Evolutionary conservation across 2,329 filamentous ascomycete genomes (phyloP).

Genomic region (Fusarium papillatum): DNA sequence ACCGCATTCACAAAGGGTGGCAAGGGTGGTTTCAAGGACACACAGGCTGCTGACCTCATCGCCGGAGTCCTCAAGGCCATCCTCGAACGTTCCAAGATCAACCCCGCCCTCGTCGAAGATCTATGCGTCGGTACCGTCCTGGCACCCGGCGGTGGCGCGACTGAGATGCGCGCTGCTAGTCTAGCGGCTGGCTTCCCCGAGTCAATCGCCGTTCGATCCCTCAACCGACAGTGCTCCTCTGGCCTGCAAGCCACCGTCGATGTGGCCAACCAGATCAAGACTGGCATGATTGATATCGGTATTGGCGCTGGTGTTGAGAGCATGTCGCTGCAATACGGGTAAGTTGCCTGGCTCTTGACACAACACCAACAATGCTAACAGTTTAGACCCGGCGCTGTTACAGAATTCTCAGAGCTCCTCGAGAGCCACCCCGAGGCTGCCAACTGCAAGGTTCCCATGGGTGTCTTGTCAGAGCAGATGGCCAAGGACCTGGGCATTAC

Average conservation of each 20-base stretch:
- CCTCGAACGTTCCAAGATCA: slow-evolving; percentile 88
- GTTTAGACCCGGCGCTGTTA: slow-evolving; percentile 81
- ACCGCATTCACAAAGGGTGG: slow-evolving; percentile 94
- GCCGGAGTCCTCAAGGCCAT: slow-evolving; percentile 86
- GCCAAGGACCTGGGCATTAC: slow-evolving; percentile 84
- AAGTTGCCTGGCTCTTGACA: slow-evolving; percentile 49
- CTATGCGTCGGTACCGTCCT: slow-evolving; percentile 93
- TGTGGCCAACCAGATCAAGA: slow-evolving; percentile 91
- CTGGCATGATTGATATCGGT: slow-evolving; percentile 95
- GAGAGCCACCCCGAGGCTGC: slow-evolving; percentile 85
- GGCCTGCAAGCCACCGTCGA: slow-evolving; percentile 94
- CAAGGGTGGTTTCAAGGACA: slow-evolving; percentile 97
- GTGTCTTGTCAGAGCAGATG: slow-evolving; percentile 93
- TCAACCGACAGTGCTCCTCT: slow-evolving; percentile 96
- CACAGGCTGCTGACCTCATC: slow-evolving; percentile 86
- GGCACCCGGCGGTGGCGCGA: slow-evolving; percentile 92
- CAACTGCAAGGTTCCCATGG: slow-evolving; percentile 99
- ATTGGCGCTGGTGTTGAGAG: slow-evolving; percentile 96
- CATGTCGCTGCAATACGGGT: slow-evolving; percentile 95
- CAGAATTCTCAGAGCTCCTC: slow-evolving; percentile 92
- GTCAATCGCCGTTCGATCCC: slow-evolving; percentile 83
- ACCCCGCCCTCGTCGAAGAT: slow-evolving; percentile 91
- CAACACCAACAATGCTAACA: slow-evolving; percentile 10
- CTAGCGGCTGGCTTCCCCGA: slow-evolving; percentile 93
- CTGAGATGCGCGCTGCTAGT: slow-evolving; percentile 94